phyloP scores from a whole-genome alignment of 2,329 filamentous ascomycete genomes.

The Phoma sp. region DNA sequence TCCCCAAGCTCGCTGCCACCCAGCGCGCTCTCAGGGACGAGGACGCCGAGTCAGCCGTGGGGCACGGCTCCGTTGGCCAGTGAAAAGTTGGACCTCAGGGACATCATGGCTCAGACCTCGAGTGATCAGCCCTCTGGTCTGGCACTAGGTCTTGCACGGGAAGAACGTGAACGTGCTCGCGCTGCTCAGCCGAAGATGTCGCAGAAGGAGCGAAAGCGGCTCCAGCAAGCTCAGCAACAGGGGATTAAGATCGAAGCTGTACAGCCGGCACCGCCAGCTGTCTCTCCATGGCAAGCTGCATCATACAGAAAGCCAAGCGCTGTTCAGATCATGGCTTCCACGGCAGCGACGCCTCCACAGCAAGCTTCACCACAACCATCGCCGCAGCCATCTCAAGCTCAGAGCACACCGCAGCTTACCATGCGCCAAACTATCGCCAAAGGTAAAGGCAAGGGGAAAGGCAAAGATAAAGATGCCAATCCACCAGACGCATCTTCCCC shows the following conservation, averaged over 20 bases:
- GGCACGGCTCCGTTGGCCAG: conserved; percentile 61
- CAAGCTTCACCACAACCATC: conserved; percentile 21
- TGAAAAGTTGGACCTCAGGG: conserved; percentile 74
- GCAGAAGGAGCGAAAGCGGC: conserved; percentile 86
- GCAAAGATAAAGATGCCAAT: conserved; percentile 33
- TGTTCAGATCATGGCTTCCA: conserved; percentile 23
- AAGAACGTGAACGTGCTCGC: conserved; percentile 48
- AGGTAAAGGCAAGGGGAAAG: conserved; percentile 26
- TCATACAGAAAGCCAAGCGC: conserved; percentile 42
- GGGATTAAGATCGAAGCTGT: conserved; percentile 38
- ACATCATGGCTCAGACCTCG: conserved; percentile 74
- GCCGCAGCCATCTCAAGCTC: conserved; percentile 25
- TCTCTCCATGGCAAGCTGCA: conserved; percentile 46
- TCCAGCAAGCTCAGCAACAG: conserved; percentile 48
- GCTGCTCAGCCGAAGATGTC: conserved; percentile 70
- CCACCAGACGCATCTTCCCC: conserved; percentile 32
- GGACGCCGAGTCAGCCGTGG: conserved; percentile 59
- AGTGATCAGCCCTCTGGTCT: conserved; percentile 60
- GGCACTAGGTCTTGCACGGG: conserved; percentile 59
- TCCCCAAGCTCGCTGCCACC: conserved; percentile 34
- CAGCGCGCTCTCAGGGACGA: conserved; percentile 28
- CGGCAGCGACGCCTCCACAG: conserved; percentile 6
- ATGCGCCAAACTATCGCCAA: conserved; percentile 66
- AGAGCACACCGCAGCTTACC: conserved; percentile 62
- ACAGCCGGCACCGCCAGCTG: conserved; percentile 38